Evolutionary conservation across 129 eudicot species (phyloP), one percentile per base, ranked within the genome.

Genomic region (Centaurea solstitialis): DNA sequence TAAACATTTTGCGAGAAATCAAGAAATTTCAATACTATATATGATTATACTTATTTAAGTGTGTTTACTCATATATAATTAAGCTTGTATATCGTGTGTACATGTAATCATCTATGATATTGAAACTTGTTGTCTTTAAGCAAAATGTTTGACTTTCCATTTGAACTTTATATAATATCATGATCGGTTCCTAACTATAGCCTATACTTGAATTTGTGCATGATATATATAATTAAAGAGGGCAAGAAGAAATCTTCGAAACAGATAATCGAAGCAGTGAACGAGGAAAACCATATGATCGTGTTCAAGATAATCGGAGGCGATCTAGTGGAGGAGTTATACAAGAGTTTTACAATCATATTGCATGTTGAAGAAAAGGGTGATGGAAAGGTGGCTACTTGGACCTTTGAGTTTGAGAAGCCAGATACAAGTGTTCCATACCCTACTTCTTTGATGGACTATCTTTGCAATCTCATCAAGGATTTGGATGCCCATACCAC

Each of bases 291-390:
- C 53, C 83, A 84, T 13, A 45, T 17, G 84, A 9, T 26, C 21
- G 65, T 69, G 62, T 79, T 50, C 72, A 88, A 85, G 77, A 70
- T 81, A 23, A 86, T 89, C 1, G 95, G 86, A 85, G 97, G 97
- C 75, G 93, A 84, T 39, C 67, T 84, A 0, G 76, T 84, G 80
- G 80, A 84, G 8, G 76, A 84, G 72, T 5, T 77, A 66, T 84
- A 84, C 84, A 84, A 84, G 80, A 66, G 20, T 10, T 78, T 84
- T 6, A 79, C 59, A 26, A 35, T 66, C 79, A 79, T 28, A 23
- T 66, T 73, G 8, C 87, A 84, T 74, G 84, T 84, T 26, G 87
- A 84, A 74, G 37, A 45, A 57, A 84, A 66, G 65, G 87, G 80
- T 84, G 80, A 78, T 50, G 66, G 23, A 6, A 62, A 84, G 50